Evolutionary conservation across 2,329 filamentous ascomycete species (phyloP), one percentile per base, ranked within the genome.

Genomic region (Aspergillus nomiae): DNA sequence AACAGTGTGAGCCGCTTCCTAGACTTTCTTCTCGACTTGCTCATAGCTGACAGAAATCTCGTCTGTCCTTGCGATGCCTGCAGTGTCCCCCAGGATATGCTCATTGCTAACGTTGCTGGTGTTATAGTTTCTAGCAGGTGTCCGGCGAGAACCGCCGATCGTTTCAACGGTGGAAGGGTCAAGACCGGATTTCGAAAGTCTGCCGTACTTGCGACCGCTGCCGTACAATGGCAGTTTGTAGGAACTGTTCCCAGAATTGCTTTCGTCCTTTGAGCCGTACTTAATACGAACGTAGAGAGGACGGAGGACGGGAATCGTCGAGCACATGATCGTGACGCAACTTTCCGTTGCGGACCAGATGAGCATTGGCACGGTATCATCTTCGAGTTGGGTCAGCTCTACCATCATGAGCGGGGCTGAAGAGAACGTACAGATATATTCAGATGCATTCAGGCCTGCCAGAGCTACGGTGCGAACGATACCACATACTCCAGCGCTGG

Each of bases 11-110:
- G 38, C 38, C 7, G 38, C n/a, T 41, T 16, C 14, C 38, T 41
- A 41, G 38, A 41, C 38, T 78, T 81, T 64, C 73, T 71, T 68
- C 78, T 84, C 72, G 80, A 78, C 73, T 11, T n/a, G 10, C 24
- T 58, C 56, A 16, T 58, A 58, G 41, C 56, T 67, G 48, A 70
- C 62, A 1, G 62, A 61, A 21, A 70, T 54, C 54, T 69, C 68
- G 45, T 71, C 69, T 11, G 64, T 71, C n/a, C 68, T 63, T 38
- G 66, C 68, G 56, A 71, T 71, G 0, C 64, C 68, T 6, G 67
- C 65, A 8, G 59, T 67, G 16, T 61, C 63, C 0, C 56, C 57
- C 10, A 71, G 59, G 28, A 71, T 71, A 48, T 61, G 56, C 58
- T 71, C 68, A 38, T 70, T 59, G 19, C 69, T 70, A 5, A 48